A percentile compares a stretch with the other conserved stretches of the same genome.
Evolutionary conservation across 1,284 basidiomycete genomes (phyloP).

Genomic region (Earliella scabrosa): DNA sequence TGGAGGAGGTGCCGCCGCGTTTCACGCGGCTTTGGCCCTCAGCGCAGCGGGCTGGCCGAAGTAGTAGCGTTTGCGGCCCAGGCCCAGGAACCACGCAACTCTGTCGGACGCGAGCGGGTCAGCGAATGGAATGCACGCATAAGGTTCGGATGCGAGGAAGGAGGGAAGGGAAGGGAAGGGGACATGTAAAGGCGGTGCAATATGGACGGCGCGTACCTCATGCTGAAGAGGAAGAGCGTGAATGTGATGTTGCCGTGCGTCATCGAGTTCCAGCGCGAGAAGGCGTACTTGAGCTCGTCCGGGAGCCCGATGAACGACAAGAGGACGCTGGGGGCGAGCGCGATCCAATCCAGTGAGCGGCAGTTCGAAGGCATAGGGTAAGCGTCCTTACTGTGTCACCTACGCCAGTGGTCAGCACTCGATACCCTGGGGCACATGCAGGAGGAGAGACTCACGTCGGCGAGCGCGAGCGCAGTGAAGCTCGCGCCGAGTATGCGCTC

Average conservation of each 20-base stretch:
- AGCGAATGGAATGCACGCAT: not conserved
- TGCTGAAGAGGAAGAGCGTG: constrained; percentile 56
- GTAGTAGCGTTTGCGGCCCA: constrained; percentile 59
- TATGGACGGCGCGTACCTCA: constrained; percentile 49
- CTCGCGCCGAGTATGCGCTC: constrained; percentile 72
- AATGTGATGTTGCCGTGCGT: constrained; percentile 78
- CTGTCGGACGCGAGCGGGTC: constrained; percentile 35
- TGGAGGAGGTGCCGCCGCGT: not conserved
- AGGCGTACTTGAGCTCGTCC: constrained; percentile 51
- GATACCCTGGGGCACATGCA: constrained; percentile 23
- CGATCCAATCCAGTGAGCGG: too few species aligned
- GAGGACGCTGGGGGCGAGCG: constrained; percentile 48
- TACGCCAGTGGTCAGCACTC: constrained; percentile 28
- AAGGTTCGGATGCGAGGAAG: not conserved
- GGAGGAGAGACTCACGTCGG: constrained; percentile 58
- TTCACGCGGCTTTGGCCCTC: constrained; percentile 10
- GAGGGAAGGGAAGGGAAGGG: not conserved
- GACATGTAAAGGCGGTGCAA: too few species aligned
- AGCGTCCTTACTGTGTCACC: constrained; percentile 60
- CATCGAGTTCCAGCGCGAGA: constrained; percentile 66
- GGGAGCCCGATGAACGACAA: constrained; percentile 64
- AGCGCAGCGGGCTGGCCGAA: constrained; percentile 16
- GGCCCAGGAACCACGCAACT: constrained; percentile 67
- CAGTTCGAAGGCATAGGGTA: too few species aligned
- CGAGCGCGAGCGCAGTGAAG: constrained; percentile 68